Conservation (phyloP, 129 eudicot genomes). For the Glebionis coronaria region DNA sequence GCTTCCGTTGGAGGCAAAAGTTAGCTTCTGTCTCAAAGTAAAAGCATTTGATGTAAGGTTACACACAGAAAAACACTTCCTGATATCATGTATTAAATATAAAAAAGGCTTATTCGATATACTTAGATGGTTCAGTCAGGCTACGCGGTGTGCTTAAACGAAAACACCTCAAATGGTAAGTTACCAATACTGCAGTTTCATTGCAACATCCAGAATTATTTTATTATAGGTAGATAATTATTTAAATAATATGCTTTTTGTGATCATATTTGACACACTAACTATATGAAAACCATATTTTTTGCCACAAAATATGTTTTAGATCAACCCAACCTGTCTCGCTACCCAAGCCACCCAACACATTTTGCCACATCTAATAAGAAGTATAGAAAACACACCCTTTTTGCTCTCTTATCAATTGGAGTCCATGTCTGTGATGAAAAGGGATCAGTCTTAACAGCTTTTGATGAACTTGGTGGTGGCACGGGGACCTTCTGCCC, state of each 20-base stretch:
- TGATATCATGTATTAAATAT: no score
- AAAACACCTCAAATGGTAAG: not conserved
- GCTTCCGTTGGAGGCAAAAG: slow-evolving; percentile 72
- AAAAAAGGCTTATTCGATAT: no score
- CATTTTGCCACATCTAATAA: not conserved
- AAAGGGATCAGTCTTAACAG: slow-evolving; percentile 36
- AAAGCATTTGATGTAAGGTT: not conserved
- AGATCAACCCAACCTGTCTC: not conserved
- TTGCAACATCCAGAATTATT: not conserved
- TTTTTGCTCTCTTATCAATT: slow-evolving; percentile 76
- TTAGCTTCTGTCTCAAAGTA: slow-evolving; percentile 54
- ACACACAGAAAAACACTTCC: no score
- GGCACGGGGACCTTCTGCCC: slow-evolving; percentile 46
- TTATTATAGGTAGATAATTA: not conserved
- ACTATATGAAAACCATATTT: no score
- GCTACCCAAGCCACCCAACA: not conserved
- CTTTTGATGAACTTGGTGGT: slow-evolving; percentile 44
- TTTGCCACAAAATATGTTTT: not conserved
- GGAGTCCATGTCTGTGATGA: slow-evolving; percentile 55
- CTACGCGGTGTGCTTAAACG: not conserved
- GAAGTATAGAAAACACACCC: slow-evolving; percentile 40
- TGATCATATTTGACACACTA: not conserved
- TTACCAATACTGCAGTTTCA: not conserved
- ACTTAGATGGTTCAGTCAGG: no score
- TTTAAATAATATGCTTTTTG: not conserved